Conservation (phyloP, 345 rosid genomes). For the Limnanthes douglasii region DNA sequence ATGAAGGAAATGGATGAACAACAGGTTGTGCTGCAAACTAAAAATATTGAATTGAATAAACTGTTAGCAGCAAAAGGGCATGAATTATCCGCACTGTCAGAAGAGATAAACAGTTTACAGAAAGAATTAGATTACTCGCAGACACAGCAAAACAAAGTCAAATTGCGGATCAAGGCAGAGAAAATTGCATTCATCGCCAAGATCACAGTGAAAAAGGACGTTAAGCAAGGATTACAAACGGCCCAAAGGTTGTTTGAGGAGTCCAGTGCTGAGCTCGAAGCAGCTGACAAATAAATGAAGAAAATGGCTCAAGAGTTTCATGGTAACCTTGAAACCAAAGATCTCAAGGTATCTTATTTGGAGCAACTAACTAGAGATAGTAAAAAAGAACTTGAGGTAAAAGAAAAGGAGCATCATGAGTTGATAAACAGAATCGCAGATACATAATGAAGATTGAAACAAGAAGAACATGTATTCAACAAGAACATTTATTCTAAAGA, state of each 20-base stretch:
- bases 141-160: conserved; percentile 22
- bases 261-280: conserved; percentile 22
- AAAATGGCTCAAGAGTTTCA: conserved; percentile 30
- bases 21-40: no score
- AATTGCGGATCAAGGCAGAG: conserved; percentile 33
- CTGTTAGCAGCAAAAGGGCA: conserved; percentile 17
- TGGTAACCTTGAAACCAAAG: conserved; percentile 19
- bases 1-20: conserved; percentile 13
- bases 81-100: conserved; percentile 29
- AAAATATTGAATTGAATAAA: conserved; percentile 20
- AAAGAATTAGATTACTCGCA: conserved; percentile 33
- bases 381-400: conserved; percentile 30
- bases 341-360: conserved; percentile 20
- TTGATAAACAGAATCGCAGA: conserved; percentile 20
- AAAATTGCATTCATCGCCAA: no score
- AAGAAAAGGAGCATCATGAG: conserved; percentile 24
- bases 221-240: conserved; percentile 35
- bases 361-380: conserved; percentile 28
- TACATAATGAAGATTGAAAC: conserved; percentile 33
- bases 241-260: conserved; percentile 20
- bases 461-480: conserved; percentile 17
- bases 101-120: conserved; percentile 23
- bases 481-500: conserved; percentile 22
- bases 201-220: conserved; percentile 22
- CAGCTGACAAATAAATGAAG: conserved; percentile 23